Conservation (phyloP, 352 stramenopile species). For the Phytophthora pluvialis region DNA sequence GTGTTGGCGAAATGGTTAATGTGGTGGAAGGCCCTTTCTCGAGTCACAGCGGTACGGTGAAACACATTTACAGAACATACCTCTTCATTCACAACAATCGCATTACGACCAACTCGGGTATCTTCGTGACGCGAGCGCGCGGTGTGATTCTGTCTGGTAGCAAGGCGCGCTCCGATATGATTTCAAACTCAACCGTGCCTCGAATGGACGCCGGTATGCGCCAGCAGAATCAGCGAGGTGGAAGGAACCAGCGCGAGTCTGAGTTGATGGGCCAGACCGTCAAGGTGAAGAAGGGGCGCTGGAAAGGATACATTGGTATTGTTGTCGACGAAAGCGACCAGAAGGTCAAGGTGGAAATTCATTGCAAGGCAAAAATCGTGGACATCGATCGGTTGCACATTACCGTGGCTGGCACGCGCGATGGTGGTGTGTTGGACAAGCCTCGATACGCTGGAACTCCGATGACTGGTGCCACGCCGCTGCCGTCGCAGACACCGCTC, state of each 20-base stretch:
- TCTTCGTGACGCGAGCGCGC: conserved; percentile 88
- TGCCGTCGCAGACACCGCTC: conserved; percentile 85
- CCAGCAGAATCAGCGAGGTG: conserved; percentile 51
- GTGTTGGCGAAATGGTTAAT: conserved; percentile 90
- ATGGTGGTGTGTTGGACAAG: conserved; percentile 80
- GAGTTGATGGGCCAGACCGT: conserved; percentile 90
- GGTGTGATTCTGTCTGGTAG: conserved; percentile 86
- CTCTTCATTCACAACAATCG: conserved; percentile 93
- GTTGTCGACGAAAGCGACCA: conserved; percentile 89
- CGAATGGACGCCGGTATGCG: conserved; percentile 62
- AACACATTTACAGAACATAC: conserved; percentile 91
- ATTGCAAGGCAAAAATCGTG: conserved; percentile 90
- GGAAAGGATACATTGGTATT: conserved; percentile 94
- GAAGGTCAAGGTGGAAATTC: conserved; percentile 93
- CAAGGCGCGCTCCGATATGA: conserved; percentile 88
- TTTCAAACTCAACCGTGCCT: conserved; percentile 82
- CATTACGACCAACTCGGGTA: conserved; percentile 88
- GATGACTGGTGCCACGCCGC: conserved; percentile 78
- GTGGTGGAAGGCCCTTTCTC: conserved; percentile 85
- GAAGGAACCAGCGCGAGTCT: conserved; percentile 70
- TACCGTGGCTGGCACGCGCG: conserved; percentile 74
- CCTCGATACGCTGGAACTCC: conserved; percentile 73
- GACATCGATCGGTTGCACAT: conserved; percentile 87
- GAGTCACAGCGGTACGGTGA: conserved; percentile 89
- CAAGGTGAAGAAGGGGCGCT: conserved; percentile 92